These are phyloP conservation scores for Diaporthe capsici DNA, from an alignment of 2,329 filamentous ascomycete species.

Conservation along the genomic window DNA sequence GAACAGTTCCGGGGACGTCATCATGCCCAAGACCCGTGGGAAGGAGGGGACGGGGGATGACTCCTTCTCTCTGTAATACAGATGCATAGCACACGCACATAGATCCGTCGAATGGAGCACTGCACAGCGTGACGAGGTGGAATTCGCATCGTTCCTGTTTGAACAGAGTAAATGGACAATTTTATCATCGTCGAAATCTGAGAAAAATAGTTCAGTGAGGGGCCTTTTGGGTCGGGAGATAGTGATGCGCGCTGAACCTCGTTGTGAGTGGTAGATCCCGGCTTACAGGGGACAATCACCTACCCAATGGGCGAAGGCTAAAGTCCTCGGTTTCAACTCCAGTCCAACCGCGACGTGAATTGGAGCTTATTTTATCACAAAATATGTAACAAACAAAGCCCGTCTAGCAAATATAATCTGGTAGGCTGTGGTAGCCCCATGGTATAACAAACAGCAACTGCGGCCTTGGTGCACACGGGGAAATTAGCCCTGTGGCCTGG, in stretches of 20 bases:
- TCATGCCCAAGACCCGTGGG: neutral
- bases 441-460: too few relatives aligned
- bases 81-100: conserved; percentile 11
- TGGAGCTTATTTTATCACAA: too few relatives aligned
- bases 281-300: neutral
- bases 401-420: too few relatives aligned
- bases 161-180: too few relatives aligned
- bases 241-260: neutral
- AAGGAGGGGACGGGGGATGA: neutral
- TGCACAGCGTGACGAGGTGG: too few relatives aligned
- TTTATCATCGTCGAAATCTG: rapidly evolving
- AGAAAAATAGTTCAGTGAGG: neutral
- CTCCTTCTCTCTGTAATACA: neutral
- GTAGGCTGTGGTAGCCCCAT: too few relatives aligned
- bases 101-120: neutral
- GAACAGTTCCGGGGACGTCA: neutral
- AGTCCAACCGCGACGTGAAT: neutral
- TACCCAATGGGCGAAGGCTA: neutral
- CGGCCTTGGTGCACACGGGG: too few relatives aligned
- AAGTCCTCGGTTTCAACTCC: neutral
- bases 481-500: too few relatives aligned
- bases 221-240: neutral
- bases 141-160: neutral
- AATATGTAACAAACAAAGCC: too few relatives aligned
- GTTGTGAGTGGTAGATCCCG: neutral